Conservation (phyloP, 805 yeast species). For the Zygotorulaspora danielsina region DNA sequence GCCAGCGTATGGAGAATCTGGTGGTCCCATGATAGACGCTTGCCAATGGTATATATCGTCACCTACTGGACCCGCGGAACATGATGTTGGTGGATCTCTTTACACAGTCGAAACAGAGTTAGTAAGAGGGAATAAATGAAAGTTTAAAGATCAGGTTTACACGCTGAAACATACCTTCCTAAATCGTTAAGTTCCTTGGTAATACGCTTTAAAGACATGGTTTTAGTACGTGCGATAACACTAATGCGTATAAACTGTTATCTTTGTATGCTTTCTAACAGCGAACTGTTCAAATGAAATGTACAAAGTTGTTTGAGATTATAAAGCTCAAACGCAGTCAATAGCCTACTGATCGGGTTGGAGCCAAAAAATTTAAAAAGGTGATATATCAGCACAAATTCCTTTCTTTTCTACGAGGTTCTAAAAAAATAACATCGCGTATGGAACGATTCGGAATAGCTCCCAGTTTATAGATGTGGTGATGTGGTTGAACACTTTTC, state of each 20-base stretch:
- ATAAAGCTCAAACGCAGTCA: not conserved
- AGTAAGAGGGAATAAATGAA: conserved; percentile 11
- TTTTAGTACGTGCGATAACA: conserved; percentile 1
- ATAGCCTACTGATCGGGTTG: not conserved
- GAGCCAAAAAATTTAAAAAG: conserved; percentile 1
- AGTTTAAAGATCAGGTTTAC: not conserved
- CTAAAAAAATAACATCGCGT: conserved; percentile 1
- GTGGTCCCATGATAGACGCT: conserved; percentile 98
- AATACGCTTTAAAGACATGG: conserved; percentile 90
- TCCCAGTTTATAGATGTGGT: not conserved
- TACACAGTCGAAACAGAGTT: conserved; percentile 5
- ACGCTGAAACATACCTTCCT: conserved; percentile 66
- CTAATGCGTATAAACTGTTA: not conserved
- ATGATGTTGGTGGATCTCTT: conserved; percentile 97
- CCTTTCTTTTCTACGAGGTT: conserved; percentile 2
- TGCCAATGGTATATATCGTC: conserved; percentile 99
- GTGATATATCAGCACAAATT: conserved; percentile 1
- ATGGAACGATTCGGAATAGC: not conserved
- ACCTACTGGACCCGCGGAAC: conserved; percentile 98
- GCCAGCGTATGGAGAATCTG: conserved; percentile 85
- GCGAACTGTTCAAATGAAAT: not conserved
- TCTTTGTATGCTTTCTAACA: too few relatives aligned
- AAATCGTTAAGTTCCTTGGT: conserved; percentile 92
- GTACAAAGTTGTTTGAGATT: not conserved
- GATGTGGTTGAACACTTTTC: too few relatives aligned